Base-by-base conservation (phyloP, 306 rosid genomes). In the Ammopiptanthus mongolicus region DNA sequence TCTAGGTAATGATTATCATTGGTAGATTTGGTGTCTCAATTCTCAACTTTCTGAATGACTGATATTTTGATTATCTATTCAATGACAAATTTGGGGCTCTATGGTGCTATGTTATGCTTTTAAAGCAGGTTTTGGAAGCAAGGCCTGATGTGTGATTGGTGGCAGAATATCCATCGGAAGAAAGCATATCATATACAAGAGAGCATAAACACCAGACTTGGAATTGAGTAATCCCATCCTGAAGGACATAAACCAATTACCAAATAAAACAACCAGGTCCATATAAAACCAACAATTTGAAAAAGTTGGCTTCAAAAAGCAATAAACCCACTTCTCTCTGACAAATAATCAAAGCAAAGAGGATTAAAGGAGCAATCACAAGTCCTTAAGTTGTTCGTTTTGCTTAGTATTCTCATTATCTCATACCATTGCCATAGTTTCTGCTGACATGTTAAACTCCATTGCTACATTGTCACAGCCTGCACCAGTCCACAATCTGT, bases 1-100 rank as follows among this genome's bases (percentile, higher is more conserved):
- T 64, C 89, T 55, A 83, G 91, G 93, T 89, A 81, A 70, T 80
- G 48, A 25, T 41, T 44, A 66, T 71, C 25, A 42, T 47, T n/a
- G 17, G 28, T 57, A 29, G 76, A 69, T 11, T 37, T 25, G 42
- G 55, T 15, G 7, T 44, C 17, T 60, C 14, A 39, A 48, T 6
- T 62, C 13, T 41, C 23, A 47, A 58, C 15, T 28, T 61, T 36
- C 42, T 69, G 56, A 48, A 41, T 69, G 46, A 22, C 64, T 52
- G 47, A 15, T 17, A 28, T 14, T 33, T 8, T 64, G 14, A 47
- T 23, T 29, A 46, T 64, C 3, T 0, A n/a, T 28, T 41, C 19
- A 53, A 33, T 25, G 25, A 31, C 17, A 64, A 36, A 61, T 78
- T 66, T n/a, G 66, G 65, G 37, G 14, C 61, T 57, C 46, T 74